Evolutionary conservation across 78 protist genomes (phyloP).

Genomic region (Polysphondylium violaceum): DNA sequence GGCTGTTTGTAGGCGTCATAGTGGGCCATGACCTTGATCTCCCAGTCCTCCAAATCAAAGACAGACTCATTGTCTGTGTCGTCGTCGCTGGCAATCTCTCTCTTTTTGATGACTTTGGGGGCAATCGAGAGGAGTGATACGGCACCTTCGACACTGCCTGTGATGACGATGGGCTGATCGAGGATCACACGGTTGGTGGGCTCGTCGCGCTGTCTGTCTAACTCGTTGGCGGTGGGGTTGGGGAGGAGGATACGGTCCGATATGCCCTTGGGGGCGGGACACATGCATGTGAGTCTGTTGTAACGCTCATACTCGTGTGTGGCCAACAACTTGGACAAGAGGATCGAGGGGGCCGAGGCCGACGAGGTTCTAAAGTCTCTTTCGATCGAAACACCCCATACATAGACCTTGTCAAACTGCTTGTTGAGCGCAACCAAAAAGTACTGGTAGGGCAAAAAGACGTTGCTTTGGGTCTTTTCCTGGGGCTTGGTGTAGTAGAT

Average conservation of each 20-base stretch:
- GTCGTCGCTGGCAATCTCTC: background rate
- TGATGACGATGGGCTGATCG: constrained; percentile 48
- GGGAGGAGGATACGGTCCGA: background rate
- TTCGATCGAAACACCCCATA: constrained; percentile 60
- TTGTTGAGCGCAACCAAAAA: constrained; percentile 36
- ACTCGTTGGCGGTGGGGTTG: background rate
- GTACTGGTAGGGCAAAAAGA: constrained; percentile 25
- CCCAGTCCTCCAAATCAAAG: constrained; percentile 11
- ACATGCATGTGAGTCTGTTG: constrained; percentile 25
- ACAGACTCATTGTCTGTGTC: background rate
- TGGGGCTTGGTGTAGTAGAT: constrained; percentile 1
- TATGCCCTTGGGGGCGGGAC: constrained; percentile 59
- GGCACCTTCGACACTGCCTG: constrained; percentile 47
- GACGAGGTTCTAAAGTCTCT: background rate
- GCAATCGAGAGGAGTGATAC: constrained; percentile 32
- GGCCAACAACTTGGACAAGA: constrained; percentile 36
- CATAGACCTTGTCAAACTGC: constrained; percentile 4
- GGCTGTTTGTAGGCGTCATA: constrained; percentile 65
- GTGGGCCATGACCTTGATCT: constrained; percentile 8
- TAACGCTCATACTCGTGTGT: constrained; percentile 23
- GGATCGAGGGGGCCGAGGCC: constrained; percentile 11
- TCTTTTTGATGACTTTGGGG: background rate
- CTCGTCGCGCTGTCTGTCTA: background rate
- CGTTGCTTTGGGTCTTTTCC: background rate
- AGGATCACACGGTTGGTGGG: background rate